phyloP scores from a whole-genome alignment of 352 stramenopile genomes.

The Blastocystis sp. region DNA sequence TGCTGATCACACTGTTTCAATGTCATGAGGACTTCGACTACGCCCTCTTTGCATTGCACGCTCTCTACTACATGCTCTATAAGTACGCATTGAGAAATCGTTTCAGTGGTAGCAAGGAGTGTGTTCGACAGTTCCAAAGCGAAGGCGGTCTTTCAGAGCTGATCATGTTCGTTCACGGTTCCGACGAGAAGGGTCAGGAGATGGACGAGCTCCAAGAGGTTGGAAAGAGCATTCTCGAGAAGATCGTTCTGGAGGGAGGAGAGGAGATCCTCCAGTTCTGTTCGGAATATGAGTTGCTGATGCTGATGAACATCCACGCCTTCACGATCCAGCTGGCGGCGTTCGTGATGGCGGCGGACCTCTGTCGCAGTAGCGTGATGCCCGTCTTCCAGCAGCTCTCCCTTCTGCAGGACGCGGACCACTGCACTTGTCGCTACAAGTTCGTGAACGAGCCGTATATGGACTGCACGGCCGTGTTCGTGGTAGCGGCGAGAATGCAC shows the following conservation, averaged over 20 bases:
- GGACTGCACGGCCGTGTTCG: background rate
- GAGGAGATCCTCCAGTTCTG: background rate
- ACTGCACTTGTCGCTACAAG: background rate
- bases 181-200: background rate
- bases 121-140: constrained; percentile 5
- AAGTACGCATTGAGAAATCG: background rate
- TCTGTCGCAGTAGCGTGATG: background rate
- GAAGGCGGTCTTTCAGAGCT: constrained; percentile 5
- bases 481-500: background rate
- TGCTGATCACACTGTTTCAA: constrained; percentile 21
- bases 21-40: background rate
- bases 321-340: background rate
- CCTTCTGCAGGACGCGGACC: background rate
- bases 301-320: background rate
- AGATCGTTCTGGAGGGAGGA: constrained; percentile 19
- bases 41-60: background rate
- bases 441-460: background rate
- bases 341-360: background rate
- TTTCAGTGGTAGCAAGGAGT: background rate
- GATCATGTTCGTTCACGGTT: background rate
- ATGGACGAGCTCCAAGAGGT: background rate
- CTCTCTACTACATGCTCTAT: constrained; percentile 52
- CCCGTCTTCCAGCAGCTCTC: background rate
- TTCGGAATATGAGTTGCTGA: constrained; percentile 2
- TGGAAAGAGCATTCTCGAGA: constrained; percentile 1